Evolutionary conservation across 1,284 basidiomycete genomes (phyloP), one percentile per base, ranked within the genome.

Genomic region (Meripilus lineatus): DNA sequence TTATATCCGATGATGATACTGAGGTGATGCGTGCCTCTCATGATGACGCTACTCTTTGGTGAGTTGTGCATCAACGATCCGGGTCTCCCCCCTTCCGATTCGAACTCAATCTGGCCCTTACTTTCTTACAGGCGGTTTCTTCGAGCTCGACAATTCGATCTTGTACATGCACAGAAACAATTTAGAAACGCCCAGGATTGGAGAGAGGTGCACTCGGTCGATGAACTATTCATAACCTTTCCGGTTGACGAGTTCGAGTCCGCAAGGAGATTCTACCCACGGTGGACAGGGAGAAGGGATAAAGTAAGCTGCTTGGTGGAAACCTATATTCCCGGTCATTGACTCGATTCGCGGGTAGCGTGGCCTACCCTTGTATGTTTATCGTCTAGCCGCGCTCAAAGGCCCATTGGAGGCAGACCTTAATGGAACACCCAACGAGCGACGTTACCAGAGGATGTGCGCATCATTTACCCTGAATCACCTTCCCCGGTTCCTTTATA

Each of bases 271-370:
- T 86, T 81, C 49, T 89, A 89, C 64, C 84, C 87, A 2, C 71
- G 82, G 26, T 89, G 84, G 84, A 89, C 85, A 1, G 87, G 86
- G 2, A 69, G 81, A 44, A 68, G 85, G 55, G 82, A 88, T 57
- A 85, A 81, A 68, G 85, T 59, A 38, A 17, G 18, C 33, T 25
- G 25, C 26, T 13, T 20, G 21, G 3, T 6, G 20, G 22, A 36
- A 23, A 17, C 23, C 26, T 28, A 24, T n/a, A 32, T 28, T 21
- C 20, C 17, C 15, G 2, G 25, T 23, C 14, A 38, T 25, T 38
- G 21, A 33, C 26, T 43, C 28, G 41, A 43, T 22, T n/a, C 28
- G 28, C 28, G 28, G n/a, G 17, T 53, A 87, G 80, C 67, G 74
- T 43, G 88, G 87, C 22, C 63, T 79, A 36, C 87, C 87, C 1